A percentile compares a stretch with the other conserved stretches of the same genome.
phyloP scores from a whole-genome alignment of 345 rosid species.

The Raphanus sativus region DNA sequence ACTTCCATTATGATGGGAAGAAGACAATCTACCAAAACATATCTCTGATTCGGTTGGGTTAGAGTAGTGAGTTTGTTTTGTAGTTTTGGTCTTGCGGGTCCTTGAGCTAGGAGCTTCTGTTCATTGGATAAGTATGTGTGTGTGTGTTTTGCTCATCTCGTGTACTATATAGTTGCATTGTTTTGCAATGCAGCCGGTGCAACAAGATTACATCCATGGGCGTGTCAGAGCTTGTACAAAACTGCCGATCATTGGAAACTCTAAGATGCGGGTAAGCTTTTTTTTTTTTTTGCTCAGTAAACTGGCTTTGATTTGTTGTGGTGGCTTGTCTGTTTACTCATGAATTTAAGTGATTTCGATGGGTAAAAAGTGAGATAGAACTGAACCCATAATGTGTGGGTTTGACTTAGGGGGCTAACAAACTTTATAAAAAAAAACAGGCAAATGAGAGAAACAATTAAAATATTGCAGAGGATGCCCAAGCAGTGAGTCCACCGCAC shows the following conservation, averaged over 20 bases:
- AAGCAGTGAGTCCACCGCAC: slow-evolving; percentile 66
- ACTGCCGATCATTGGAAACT: slow-evolving; percentile 68
- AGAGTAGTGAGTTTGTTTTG: neutral
- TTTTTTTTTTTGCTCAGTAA: neutral
- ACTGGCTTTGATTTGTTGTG: neutral
- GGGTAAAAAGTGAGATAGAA: slow-evolving; percentile 8
- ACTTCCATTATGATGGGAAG: neutral
- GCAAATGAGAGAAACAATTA: slow-evolving; percentile 58
- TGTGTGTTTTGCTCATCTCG: neutral
- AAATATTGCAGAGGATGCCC: slow-evolving; percentile 85
- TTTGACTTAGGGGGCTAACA: slow-evolving; percentile 45
- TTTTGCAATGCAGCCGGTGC: slow-evolving; percentile 62
- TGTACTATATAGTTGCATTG: neutral
- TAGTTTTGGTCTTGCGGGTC: slow-evolving; percentile 6
- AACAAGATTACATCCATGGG: slow-evolving; percentile 57
- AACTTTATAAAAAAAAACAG: slow-evolving; percentile 55
- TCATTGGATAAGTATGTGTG: neutral
- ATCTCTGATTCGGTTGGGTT: neutral
- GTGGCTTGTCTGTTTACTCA: slow-evolving; percentile 1
- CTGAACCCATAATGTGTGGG: slow-evolving; percentile 31
- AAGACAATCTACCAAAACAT: neutral
- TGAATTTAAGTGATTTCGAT: neutral
- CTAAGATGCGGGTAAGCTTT: slow-evolving; percentile 77
- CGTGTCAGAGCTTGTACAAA: slow-evolving; percentile 61
- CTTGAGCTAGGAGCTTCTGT: slow-evolving; percentile 15